Conservation (phyloP, 140 eudicot species). For the Stevia rebaudiana region DNA sequence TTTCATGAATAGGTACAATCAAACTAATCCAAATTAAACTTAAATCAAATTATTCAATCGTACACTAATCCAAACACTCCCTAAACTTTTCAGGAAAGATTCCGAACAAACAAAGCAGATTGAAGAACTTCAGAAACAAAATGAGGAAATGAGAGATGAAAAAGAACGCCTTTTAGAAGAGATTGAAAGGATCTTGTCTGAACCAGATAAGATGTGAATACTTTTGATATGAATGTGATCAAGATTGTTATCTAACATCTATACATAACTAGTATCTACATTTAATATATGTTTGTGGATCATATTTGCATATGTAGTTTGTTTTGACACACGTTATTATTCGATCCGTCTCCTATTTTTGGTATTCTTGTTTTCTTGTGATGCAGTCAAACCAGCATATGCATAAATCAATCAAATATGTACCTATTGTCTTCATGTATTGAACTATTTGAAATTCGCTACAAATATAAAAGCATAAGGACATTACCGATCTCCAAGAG, state of each 20-base stretch:
- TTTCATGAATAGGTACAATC: slow-evolving; percentile 72
- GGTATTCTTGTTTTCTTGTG: not conserved
- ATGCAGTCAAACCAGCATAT: not conserved
- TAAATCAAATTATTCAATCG: not conserved
- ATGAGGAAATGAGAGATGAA: slow-evolving; percentile 62
- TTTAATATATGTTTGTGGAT: slow-evolving; percentile 1
- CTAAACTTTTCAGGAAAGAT: slow-evolving; percentile 51
- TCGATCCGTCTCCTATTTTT: not conserved
- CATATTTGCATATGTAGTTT: slow-evolving; percentile 9
- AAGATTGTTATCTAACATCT: not conserved
- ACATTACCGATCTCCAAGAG: no score
- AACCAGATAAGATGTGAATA: slow-evolving; percentile 48
- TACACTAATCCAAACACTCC: not conserved
- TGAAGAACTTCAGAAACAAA: slow-evolving; percentile 69
- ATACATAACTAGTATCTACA: not conserved
- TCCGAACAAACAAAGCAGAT: slow-evolving; percentile 84
- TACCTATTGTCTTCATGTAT: no score
- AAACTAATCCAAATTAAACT: not conserved
- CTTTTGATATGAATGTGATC: not conserved
- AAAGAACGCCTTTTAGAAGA: slow-evolving; percentile 80
- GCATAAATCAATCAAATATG: no score
- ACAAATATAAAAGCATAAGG: no score
- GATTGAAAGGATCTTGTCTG: slow-evolving; percentile 64
- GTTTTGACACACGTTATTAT: slow-evolving; percentile 8
- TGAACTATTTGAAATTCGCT: no score